Evolutionary conservation across 352 stramenopile genomes (phyloP).

Genomic region (Pythium folliculosum): DNA sequence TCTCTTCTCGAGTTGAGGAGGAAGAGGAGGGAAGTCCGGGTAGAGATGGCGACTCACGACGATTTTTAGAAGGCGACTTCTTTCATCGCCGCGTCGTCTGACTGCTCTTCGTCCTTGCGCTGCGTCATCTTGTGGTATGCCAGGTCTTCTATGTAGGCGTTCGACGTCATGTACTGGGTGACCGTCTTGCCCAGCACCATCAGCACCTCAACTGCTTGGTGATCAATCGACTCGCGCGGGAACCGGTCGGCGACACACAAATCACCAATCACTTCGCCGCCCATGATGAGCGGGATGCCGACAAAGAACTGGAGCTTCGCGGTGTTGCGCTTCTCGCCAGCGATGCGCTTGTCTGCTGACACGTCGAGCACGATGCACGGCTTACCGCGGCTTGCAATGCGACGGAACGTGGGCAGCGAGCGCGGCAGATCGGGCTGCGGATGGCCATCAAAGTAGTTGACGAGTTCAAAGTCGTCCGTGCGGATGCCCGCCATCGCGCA

Average conservation of each 20-base stretch:
- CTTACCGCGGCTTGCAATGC: slow-evolving; percentile 83
- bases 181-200: slow-evolving; percentile 87
- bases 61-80: slow-evolving; percentile 86
- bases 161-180: slow-evolving; percentile 88
- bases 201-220: slow-evolving; percentile 84
- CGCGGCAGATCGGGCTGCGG: slow-evolving; percentile 57
- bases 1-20: not conserved
- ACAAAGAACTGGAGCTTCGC: slow-evolving; percentile 90
- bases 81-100: slow-evolving; percentile 45
- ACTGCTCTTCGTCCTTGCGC: slow-evolving; percentile 22
- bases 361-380: slow-evolving; percentile 88
- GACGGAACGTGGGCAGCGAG: slow-evolving; percentile 83
- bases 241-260: slow-evolving; percentile 83
- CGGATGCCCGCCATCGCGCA: slow-evolving; percentile 88
- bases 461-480: slow-evolving; percentile 86
- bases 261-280: slow-evolving; percentile 85
- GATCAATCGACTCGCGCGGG: slow-evolving; percentile 78
- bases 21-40: not conserved
- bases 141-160: slow-evolving; percentile 78
- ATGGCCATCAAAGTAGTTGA: slow-evolving; percentile 74
- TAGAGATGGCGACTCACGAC: not conserved
- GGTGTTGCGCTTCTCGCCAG: slow-evolving; percentile 79
- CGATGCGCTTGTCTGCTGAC: slow-evolving; percentile 87
- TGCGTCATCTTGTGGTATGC: slow-evolving; percentile 62
- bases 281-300: slow-evolving; percentile 81